Percentiles rank a stretch among this genome's conserved stretches.
phyloP scores from a whole-genome alignment of 306 rosid species.

The Albizia julibrissin region DNA sequence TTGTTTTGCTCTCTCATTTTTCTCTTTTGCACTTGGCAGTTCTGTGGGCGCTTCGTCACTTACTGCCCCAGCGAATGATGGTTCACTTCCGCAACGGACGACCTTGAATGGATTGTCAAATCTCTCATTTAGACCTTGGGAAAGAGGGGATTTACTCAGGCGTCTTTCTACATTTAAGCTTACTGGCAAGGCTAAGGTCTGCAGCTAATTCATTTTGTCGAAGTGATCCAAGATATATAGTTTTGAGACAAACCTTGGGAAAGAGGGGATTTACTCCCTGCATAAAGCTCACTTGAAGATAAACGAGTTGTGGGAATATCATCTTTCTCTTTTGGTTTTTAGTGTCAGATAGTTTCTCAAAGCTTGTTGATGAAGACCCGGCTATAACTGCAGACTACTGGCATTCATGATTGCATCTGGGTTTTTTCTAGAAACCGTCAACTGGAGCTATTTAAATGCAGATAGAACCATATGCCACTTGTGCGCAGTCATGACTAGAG shows the following conservation, averaged over 20 bases:
- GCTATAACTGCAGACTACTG: not conserved
- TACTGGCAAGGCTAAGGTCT: constrained; percentile 88
- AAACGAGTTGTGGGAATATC: not conserved
- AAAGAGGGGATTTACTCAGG: constrained; percentile 87
- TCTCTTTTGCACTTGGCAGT: constrained; percentile 43
- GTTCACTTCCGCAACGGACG: constrained; percentile 58
- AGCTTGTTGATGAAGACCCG: not conserved
- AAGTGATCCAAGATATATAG: not conserved
- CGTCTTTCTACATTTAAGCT: constrained; percentile 93
- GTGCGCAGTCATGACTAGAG: not conserved
- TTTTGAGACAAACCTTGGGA: not conserved
- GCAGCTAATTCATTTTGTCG: not conserved
- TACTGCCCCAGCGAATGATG: constrained; percentile 56
- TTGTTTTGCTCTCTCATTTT: not conserved
- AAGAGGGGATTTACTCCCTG: too few species aligned
- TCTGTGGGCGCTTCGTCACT: constrained; percentile 97
- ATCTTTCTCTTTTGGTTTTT: not conserved
- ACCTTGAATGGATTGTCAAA: constrained; percentile 59
- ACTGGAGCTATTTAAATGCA: not conserved
- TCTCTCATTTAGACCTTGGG: constrained; percentile 91
- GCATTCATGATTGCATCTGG: not conserved
- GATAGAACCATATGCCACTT: not conserved
- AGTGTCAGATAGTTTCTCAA: not conserved
- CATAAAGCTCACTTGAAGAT: not conserved
- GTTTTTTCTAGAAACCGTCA: not conserved